Percentiles rank a stretch among this genome's conserved stretches.
Conservation (phyloP, 495 filamentous ascomycete genomes). For the Aspergillus bertholletiae region DNA sequence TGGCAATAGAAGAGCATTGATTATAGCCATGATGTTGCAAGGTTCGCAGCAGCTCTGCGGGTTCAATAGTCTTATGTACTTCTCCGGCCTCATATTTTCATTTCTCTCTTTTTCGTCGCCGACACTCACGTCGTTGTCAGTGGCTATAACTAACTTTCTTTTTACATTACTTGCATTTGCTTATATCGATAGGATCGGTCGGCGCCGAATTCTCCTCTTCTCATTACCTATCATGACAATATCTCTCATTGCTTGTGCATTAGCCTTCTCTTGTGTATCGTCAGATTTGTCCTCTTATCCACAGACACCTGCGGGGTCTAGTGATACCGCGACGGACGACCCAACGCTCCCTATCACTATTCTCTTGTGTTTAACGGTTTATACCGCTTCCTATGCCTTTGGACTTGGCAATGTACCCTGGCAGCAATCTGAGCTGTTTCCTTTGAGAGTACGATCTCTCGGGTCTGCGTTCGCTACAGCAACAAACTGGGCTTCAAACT, state of each 20-base stretch:
- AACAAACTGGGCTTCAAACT: constrained; percentile 87
- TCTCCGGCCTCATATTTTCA: constrained; percentile 85
- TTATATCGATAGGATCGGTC: constrained; percentile 76
- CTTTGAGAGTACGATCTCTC: constrained; percentile 74
- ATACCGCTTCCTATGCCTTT: constrained; percentile 79
- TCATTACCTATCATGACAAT: constrained; percentile 82
- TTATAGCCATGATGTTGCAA: constrained; percentile 81
- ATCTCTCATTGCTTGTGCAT: constrained; percentile 62
- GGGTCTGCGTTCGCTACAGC: constrained; percentile 81
- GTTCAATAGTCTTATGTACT: constrained; percentile 96
- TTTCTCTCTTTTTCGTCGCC: constrained; percentile 75
- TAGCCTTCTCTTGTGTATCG: constrained; percentile 61
- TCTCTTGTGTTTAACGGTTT: constrained; percentile 69
- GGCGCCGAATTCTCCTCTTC: constrained; percentile 74
- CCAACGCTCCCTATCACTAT: constrained; percentile 47
- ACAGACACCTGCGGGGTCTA: background rate
- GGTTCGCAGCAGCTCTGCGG: constrained; percentile 87
- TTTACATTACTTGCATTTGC: constrained; percentile 75
- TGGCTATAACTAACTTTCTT: constrained; percentile 79
- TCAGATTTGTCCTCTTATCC: constrained; percentile 20
- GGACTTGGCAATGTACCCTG: constrained; percentile 92
- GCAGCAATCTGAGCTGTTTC: constrained; percentile 91
- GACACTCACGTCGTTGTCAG: constrained; percentile 74
- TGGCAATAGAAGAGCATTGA: constrained; percentile 72
- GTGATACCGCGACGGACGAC: constrained; percentile 4